phyloP scores from a whole-genome alignment of 257 asterid species.

The Verbena officinalis region DNA sequence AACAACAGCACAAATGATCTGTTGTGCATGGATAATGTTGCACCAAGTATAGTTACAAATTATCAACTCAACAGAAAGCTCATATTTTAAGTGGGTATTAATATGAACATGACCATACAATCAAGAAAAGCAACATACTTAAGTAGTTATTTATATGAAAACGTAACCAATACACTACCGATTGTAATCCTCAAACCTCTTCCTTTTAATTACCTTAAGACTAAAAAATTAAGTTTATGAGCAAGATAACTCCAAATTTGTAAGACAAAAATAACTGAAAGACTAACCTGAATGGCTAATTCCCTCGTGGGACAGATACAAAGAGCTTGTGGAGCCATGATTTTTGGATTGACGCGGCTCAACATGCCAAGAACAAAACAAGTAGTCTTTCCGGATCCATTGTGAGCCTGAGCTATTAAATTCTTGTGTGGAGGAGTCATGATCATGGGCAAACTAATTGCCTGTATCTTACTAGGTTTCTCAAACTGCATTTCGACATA shows the following conservation, averaged over 20 bases:
- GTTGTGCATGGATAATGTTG: too few relatives aligned
- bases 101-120: too few relatives aligned
- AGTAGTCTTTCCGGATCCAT: slow-evolving; percentile 96
- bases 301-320: slow-evolving; percentile 98
- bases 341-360: slow-evolving; percentile 83
- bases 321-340: slow-evolving; percentile 83
- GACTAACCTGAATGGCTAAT: slow-evolving; percentile 83
- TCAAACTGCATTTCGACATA: slow-evolving; percentile 84
- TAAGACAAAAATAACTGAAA: neutral
- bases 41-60: too few relatives aligned
- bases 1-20: too few relatives aligned
- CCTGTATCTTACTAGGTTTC: slow-evolving; percentile 86
- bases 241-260: neutral
- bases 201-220: too few relatives aligned
- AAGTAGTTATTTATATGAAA: too few relatives aligned
- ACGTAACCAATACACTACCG: neutral
- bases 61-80: too few relatives aligned
- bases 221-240: neutral
- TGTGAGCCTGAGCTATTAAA: slow-evolving; percentile 94
- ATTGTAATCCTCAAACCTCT: too few relatives aligned
- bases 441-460: slow-evolving; percentile 88
- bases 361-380: slow-evolving; percentile 97
- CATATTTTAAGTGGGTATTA: too few relatives aligned
- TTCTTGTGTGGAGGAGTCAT: slow-evolving; percentile 80
- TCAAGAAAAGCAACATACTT: too few relatives aligned